A percentile compares a stretch with the other conserved stretches of the same genome.
phyloP scores from a whole-genome alignment of 1,284 basidiomycete genomes.

The Ganoderma lingzhi region DNA sequence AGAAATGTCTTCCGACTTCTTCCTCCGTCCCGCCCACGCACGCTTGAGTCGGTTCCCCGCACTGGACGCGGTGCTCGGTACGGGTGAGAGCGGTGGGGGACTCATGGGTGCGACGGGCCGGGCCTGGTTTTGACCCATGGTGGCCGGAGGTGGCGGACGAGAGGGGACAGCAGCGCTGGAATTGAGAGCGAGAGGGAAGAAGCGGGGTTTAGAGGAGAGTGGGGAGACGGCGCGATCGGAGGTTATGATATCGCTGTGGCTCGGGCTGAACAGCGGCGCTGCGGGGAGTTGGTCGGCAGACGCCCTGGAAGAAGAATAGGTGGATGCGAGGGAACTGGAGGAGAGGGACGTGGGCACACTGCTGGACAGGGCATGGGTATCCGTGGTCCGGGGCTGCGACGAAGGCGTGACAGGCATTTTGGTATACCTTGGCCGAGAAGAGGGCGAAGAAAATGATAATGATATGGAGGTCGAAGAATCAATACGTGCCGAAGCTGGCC shows the following conservation, averaged over 20 bases:
- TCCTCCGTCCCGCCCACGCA: conserved; percentile 67
- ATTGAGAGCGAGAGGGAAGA: conserved; percentile 47
- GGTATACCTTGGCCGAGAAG: conserved; percentile 32
- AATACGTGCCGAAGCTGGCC: conserved; percentile 31
- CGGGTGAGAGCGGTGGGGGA: conserved; percentile 31
- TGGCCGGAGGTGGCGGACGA: conserved; percentile 33
- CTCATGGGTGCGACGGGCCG: conserved; percentile 30
- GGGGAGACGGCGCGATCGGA: conserved; percentile 51
- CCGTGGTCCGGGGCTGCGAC: conserved; percentile 40
- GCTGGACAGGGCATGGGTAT: conserved; percentile 42
- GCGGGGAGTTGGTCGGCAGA: conserved; percentile 45
- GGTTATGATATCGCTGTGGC: conserved; percentile 49
- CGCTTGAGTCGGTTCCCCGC: conserved; percentile 67
- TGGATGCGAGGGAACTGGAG: conserved; percentile 51
- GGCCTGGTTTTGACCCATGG: conserved; percentile 40
- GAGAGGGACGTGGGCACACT: conserved; percentile 47
- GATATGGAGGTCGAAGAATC: conserved; percentile 34
- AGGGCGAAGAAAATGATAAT: conserved; percentile 33
- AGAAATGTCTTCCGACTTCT: conserved; percentile 63
- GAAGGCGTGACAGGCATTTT: conserved; percentile 35
- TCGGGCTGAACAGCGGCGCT: conserved; percentile 45
- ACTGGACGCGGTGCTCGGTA: conserved; percentile 48
- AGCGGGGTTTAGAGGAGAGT: conserved; percentile 46
- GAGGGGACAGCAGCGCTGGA: conserved; percentile 32
- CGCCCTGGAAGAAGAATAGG: conserved; percentile 49